A percentile compares a stretch with the other conserved stretches of the same genome.
phyloP scores from a whole-genome alignment of 768 basidiomycete species.

The Phanerochaete sordida region DNA sequence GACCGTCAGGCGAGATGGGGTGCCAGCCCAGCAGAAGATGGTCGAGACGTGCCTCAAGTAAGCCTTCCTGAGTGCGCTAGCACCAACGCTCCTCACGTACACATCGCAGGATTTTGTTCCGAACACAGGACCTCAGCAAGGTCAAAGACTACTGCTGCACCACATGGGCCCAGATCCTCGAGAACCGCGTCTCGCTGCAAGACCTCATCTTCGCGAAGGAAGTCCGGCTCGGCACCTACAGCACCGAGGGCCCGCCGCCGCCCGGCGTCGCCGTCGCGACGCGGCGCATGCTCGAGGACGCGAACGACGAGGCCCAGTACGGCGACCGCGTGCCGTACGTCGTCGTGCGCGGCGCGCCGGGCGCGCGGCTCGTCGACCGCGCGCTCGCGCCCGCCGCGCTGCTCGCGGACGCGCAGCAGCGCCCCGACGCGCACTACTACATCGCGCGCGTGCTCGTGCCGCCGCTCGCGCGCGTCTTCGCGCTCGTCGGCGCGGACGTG shows the following conservation, averaged over 20 bases:
- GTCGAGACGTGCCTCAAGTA: conserved; percentile 87
- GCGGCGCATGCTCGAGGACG: conserved; percentile 67
- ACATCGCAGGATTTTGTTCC: conserved; percentile 73
- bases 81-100: background rate
- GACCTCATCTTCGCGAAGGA: conserved; percentile 96
- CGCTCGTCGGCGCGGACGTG: conserved; percentile 86
- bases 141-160: conserved; percentile 85
- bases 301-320: conserved; percentile 83
- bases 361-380: conserved; percentile 66
- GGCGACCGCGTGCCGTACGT: conserved; percentile 93
- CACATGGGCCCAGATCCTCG: conserved; percentile 82
- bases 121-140: conserved; percentile 82
- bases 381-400: conserved; percentile 74
- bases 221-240: conserved; percentile 91
- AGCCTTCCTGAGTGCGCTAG: conserved; percentile 22
- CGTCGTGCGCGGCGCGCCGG: conserved; percentile 63
- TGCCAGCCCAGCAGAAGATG: conserved; percentile 90
- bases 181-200: conserved; percentile 78
- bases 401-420: conserved; percentile 55
- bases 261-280: conserved; percentile 91
- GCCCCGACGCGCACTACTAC: conserved; percentile 88
- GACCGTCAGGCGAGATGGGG: conserved; percentile 90
- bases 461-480: conserved; percentile 87
- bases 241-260: conserved; percentile 81
- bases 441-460: conserved; percentile 85